phyloP scores from a whole-genome alignment of 2,329 filamentous ascomycete species.

The Neopestalotiopsis sp. region DNA sequence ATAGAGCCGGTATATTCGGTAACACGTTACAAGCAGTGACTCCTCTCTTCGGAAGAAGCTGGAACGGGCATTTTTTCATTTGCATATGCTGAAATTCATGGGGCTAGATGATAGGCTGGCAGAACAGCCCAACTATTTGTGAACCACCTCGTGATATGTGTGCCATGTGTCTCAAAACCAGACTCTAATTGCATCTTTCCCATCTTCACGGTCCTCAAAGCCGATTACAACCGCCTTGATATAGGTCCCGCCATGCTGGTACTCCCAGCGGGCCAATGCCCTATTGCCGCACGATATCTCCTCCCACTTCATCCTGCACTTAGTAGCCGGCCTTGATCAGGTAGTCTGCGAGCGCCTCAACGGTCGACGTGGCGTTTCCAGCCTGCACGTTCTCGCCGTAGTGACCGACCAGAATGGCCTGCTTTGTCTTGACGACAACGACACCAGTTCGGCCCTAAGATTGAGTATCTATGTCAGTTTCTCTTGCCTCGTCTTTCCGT shows the following conservation, averaged over 20 bases:
- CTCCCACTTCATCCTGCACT: slow-evolving; percentile 27
- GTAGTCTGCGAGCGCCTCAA: slow-evolving; percentile 88
- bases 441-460: slow-evolving; percentile 76
- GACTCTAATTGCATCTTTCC: slow-evolving; percentile 21
- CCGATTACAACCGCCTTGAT: not conserved
- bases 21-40: not conserved
- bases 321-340: slow-evolving; percentile 81
- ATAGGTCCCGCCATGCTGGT: not conserved
- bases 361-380: slow-evolving; percentile 77
- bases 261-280: not conserved
- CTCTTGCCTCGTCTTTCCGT: not conserved
- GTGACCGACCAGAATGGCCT: slow-evolving; percentile 88
- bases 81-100: slow-evolving; percentile 41
- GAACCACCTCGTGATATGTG: slow-evolving; percentile 25
- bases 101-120: slow-evolving; percentile 26
- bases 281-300: not conserved
- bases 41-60: not conserved
- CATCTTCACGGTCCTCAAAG: not conserved
- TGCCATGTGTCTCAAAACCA: slow-evolving; percentile 28
- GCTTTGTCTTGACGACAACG: slow-evolving; percentile 82
- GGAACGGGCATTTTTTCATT: slow-evolving; percentile 25
- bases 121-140: slow-evolving; percentile 22
- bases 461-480: slow-evolving; percentile 14
- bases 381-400: slow-evolving; percentile 78
- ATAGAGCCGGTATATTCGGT: not conserved